A percentile compares a stretch with the other conserved stretches of the same genome.
These are phyloP conservation scores for Vanrija sp. DNA, from an alignment of 1,284 basidiomycete species.

Conservation along the genomic window DNA sequence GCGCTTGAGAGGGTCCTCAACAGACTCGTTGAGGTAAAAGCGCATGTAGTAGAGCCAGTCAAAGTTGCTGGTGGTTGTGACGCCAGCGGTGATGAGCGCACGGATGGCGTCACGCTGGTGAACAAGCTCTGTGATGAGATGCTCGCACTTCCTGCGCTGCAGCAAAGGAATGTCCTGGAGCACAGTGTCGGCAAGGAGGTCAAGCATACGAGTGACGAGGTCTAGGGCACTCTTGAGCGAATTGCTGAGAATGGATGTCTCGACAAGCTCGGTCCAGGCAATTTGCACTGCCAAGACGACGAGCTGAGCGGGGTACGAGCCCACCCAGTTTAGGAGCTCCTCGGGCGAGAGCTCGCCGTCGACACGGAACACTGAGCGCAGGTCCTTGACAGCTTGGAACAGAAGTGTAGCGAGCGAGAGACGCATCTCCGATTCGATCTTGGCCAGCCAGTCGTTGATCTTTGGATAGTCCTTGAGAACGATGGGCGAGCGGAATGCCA, in stretches of 20 bases:
- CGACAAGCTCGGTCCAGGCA: conserved; percentile 86
- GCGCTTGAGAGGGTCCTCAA: conserved; percentile 73
- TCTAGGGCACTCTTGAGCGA: conserved; percentile 62
- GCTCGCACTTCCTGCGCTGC: conserved; percentile 94
- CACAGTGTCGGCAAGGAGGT: conserved; percentile 92
- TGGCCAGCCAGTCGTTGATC: conserved; percentile 98
- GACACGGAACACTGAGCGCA: conserved; percentile 68
- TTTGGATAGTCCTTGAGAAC: conserved; percentile 87
- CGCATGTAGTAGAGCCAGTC: conserved; percentile 98
- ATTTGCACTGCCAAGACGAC: conserved; percentile 92
- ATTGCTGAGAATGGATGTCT: conserved; percentile 63
- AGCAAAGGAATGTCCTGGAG: conserved; percentile 82
- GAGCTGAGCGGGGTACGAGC: conserved; percentile 89
- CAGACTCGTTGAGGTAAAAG: conserved; percentile 76
- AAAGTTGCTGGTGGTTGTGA: conserved; percentile 68
- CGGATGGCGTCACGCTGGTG: conserved; percentile 95
- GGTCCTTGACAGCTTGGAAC: conserved; percentile 43
- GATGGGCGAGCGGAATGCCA: conserved; percentile 77
- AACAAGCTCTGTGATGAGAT: conserved; percentile 97
- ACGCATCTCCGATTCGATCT: conserved; percentile 92
- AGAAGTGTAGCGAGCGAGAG: conserved; percentile 65
- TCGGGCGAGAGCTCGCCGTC: conserved; percentile 53
- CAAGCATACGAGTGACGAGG: conserved; percentile 76
- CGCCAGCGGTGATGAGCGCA: conserved; percentile 65
- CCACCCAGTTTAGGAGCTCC: conserved; percentile 82